phyloP scores from a whole-genome alignment of 75 land plant genomes.

The Isoetes taiwanensis region DNA sequence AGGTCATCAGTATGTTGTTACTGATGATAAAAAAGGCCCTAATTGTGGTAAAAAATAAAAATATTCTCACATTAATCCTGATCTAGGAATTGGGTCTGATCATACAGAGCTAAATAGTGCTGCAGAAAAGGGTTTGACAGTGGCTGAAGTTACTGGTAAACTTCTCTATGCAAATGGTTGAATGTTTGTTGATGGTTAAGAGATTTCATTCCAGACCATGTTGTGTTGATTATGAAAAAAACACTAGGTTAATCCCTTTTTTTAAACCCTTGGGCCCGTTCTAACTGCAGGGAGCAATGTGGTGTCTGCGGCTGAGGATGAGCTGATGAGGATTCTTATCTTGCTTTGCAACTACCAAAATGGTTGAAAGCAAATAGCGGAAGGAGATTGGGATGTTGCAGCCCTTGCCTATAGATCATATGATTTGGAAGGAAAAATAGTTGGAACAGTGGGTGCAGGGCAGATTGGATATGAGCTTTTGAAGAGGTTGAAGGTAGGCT shows the following conservation, averaged over 20 bases:
- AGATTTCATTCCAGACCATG: neutral
- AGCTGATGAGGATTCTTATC: slow-evolving; percentile 82
- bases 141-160: slow-evolving; percentile 74
- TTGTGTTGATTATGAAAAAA: too few species aligned
- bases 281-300: slow-evolving; percentile 71
- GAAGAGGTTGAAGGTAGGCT: slow-evolving; percentile 50
- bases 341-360: slow-evolving; percentile 66
- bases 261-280: neutral
- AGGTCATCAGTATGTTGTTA: slow-evolving; percentile 85
- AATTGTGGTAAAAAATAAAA: too few species aligned
- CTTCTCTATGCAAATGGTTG: neutral
- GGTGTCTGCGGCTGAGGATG: slow-evolving; percentile 88
- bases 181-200: neutral
- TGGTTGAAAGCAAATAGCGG: slow-evolving; percentile 55
- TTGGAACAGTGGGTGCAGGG: slow-evolving; percentile 84
- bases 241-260: neutral
- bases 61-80: too few species aligned
- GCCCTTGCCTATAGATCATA: slow-evolving; percentile 56
- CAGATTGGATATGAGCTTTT: slow-evolving; percentile 74
- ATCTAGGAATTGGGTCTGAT: slow-evolving; percentile 96
- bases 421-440: slow-evolving; percentile 76
- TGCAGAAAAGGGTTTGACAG: slow-evolving; percentile 72
- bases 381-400: slow-evolving; percentile 90
- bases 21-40: slow-evolving; percentile 92
- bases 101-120: slow-evolving; percentile 80